Evolutionary conservation across 2,329 filamentous ascomycete genomes (phyloP).

Genomic region (Xylariales sp.): DNA sequence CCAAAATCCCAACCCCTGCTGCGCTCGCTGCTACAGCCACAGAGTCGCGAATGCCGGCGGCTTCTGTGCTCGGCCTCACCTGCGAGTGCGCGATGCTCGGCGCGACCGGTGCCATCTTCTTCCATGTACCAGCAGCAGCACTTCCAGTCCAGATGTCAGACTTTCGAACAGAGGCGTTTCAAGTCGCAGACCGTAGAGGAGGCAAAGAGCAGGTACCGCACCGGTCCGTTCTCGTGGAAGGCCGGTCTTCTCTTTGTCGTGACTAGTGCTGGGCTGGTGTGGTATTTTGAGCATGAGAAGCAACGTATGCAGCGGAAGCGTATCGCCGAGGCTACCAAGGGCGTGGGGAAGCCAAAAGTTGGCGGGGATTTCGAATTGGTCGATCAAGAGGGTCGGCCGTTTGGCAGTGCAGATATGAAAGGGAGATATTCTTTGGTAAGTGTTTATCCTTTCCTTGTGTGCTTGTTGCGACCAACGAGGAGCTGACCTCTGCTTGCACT

Average conservation of each 20-base stretch:
- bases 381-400: slow-evolving; percentile 75
- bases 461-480: not conserved
- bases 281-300: slow-evolving; percentile 95
- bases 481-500: not conserved
- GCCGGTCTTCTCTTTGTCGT: slow-evolving; percentile 80
- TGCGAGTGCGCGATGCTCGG: not conserved
- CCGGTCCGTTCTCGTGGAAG: slow-evolving; percentile 86
- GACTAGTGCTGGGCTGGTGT: slow-evolving; percentile 71
- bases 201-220: slow-evolving; percentile 53
- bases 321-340: slow-evolving; percentile 88
- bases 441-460: slow-evolving; percentile 10
- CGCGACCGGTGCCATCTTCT: not conserved
- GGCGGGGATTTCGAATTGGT: slow-evolving; percentile 80
- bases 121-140: slow-evolving; percentile 4
- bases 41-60: slow-evolving; percentile 11
- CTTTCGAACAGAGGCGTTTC: slow-evolving; percentile 30
- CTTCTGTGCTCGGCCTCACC: slow-evolving; percentile 12
- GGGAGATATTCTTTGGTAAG: slow-evolving; percentile 78
- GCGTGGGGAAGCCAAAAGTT: slow-evolving; percentile 87
- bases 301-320: slow-evolving; percentile 83
- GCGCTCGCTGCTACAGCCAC: slow-evolving; percentile 14
- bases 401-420: slow-evolving; percentile 76
- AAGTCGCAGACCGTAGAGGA: slow-evolving; percentile 53
- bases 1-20: slow-evolving; percentile 8
- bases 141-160: slow-evolving; percentile 4